Conservation (phyloP, 2,329 filamentous ascomycete species). For the Arachnomyces sp. region DNA sequence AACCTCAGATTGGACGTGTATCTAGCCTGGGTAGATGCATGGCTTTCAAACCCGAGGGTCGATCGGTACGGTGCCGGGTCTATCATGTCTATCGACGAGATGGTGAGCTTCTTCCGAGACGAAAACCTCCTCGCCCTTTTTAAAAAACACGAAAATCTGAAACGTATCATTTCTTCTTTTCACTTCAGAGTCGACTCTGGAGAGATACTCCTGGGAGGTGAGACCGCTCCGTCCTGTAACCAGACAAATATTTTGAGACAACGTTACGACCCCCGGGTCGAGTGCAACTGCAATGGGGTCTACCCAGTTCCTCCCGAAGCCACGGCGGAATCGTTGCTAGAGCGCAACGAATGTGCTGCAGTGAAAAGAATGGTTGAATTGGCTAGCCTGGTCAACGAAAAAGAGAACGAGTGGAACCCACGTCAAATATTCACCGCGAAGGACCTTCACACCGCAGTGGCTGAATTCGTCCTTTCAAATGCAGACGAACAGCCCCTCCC, state of each 20-base stretch:
- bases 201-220: too few species aligned
- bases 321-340: neutral
- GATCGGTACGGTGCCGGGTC: neutral
- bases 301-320: conserved; percentile 1
- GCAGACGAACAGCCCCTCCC: conserved; percentile 5
- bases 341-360: conserved; percentile 7
- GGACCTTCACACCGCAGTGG: conserved; percentile 10
- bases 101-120: neutral
- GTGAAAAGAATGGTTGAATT: too few species aligned
- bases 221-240: conserved; percentile 9
- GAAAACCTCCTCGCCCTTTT: conserved; percentile 1
- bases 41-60: neutral
- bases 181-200: too few species aligned
- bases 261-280: conserved; percentile 12
- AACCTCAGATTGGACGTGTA: neutral
- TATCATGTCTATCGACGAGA: neutral
- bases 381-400: conserved; percentile 3
- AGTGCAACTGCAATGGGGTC: conserved; percentile 11
- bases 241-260: conserved; percentile 13
- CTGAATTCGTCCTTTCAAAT: conserved; percentile 11
- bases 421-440: conserved; percentile 10
- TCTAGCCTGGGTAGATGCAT: conserved; percentile 1
- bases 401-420: conserved; percentile 13
- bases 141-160: neutral
- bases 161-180: too few species aligned